Conservation (phyloP, 495 filamentous ascomycete genomes). For the Aspergillus indologenus region DNA sequence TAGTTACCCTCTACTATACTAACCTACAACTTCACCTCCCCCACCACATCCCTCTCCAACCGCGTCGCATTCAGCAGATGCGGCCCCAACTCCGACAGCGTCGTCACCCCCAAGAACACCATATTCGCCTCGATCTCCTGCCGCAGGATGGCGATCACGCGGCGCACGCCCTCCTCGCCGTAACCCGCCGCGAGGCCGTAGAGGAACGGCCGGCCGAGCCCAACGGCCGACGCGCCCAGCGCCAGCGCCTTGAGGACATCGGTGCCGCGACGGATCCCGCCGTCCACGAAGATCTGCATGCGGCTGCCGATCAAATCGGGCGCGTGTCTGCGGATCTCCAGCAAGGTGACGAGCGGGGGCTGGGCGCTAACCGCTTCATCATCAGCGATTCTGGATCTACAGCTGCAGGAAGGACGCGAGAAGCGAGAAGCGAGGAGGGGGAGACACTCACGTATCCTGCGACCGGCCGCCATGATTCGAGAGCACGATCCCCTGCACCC, state of each 20-base stretch:
- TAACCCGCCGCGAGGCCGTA: constrained; percentile 71
- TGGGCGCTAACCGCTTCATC: constrained; percentile 70
- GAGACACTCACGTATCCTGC: constrained; percentile 38
- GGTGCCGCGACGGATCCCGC: constrained; percentile 76
- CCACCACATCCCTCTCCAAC: constrained; percentile 35
- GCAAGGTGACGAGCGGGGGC: constrained; percentile 67
- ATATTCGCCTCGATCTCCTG: constrained; percentile 42
- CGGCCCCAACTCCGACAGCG: constrained; percentile 25
- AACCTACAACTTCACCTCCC: constrained; percentile 34
- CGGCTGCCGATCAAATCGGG: constrained; percentile 51
- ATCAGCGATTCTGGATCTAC: constrained; percentile 50
- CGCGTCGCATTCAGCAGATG: constrained; percentile 38
- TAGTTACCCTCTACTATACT: too few relatives aligned
- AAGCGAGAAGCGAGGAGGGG: constrained; percentile 12
- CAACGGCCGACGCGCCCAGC: constrained; percentile 79
- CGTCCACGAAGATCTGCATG: constrained; percentile 81
- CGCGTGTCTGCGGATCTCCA: constrained; percentile 69
- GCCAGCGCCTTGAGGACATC: constrained; percentile 89
- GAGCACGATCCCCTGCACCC: constrained; percentile 76
- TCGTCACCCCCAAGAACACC: constrained; percentile 34
- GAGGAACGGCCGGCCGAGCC: constrained; percentile 80
- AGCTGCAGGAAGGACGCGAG: too few relatives aligned
- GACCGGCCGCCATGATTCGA: constrained; percentile 52
- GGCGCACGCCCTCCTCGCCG: constrained; percentile 33
- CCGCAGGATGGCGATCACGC: constrained; percentile 33